Evolutionary conservation across 805 yeast genomes (phyloP).

Genomic region (Komagataella populi): DNA sequence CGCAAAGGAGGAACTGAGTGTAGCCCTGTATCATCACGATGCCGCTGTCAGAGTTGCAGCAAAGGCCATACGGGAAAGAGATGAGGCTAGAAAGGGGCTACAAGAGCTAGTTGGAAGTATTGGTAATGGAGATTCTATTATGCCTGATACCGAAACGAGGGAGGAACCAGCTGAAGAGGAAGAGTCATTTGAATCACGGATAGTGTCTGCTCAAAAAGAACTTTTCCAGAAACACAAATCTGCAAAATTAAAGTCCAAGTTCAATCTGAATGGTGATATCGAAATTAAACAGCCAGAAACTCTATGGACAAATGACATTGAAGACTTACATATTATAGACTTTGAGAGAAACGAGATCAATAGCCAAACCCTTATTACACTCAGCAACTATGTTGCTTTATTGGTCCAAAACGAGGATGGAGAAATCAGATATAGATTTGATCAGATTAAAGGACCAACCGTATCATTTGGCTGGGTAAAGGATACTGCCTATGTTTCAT

Average conservation of each 20-base stretch:
- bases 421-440: neutral
- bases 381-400: neutral
- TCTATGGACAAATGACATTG: neutral
- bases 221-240: constrained; percentile 10
- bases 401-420: neutral
- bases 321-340: neutral
- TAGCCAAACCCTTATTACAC: neutral
- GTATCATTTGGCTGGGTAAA: neutral
- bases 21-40: constrained; percentile 74
- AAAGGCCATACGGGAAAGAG: constrained; percentile 58
- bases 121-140: constrained; percentile 10
- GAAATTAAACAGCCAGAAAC: neutral
- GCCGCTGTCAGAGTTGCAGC: constrained; percentile 86
- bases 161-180: constrained; percentile 2
- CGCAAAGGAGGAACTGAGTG: constrained; percentile 59
- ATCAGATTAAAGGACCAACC: neutral
- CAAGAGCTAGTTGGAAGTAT: constrained; percentile 35
- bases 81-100: constrained; percentile 56
- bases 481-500: neutral
- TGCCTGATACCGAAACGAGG: neutral
- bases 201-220: constrained; percentile 7
- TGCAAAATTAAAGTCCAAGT: constrained; percentile 8
- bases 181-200: constrained; percentile 1
- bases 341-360: neutral
- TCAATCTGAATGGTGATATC: constrained; percentile 1